These are phyloP conservation scores for Ascochyta pisi DNA, from an alignment of 2,329 filamentous ascomycete genomes.

Conservation along the genomic window DNA sequence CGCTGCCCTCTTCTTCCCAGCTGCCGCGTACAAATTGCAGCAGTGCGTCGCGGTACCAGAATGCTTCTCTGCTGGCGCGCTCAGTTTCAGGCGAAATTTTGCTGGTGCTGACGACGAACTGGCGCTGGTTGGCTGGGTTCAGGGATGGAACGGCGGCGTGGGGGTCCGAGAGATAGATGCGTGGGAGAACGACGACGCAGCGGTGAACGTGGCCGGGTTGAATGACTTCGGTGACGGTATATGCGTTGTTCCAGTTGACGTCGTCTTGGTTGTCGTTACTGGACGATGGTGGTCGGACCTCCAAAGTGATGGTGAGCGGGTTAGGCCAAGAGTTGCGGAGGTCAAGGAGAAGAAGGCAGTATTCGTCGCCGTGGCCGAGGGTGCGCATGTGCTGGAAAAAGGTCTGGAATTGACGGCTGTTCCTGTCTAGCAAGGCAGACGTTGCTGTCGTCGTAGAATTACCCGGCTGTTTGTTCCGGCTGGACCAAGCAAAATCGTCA, in stretches of 20 bases:
- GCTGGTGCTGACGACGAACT: slow-evolving; percentile 86
- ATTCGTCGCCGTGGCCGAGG: slow-evolving; percentile 60
- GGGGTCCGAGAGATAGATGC: slow-evolving; percentile 77
- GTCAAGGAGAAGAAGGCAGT: slow-evolving; percentile 82
- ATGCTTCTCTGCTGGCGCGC: slow-evolving; percentile 77
- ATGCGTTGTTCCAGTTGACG: slow-evolving; percentile 26
- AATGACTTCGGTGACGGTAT: slow-evolving; percentile 53
- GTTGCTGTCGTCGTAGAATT: not conserved
- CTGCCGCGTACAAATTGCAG: slow-evolving; percentile 73
- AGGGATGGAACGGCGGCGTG: slow-evolving; percentile 80
- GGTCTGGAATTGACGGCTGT: slow-evolving; percentile 53
- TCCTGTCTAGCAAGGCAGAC: slow-evolving; percentile 24
- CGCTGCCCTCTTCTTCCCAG: slow-evolving; percentile 68
- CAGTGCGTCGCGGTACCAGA: slow-evolving; percentile 89
- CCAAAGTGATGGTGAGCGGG: slow-evolving; percentile 71
- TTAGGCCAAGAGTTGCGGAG: slow-evolving; percentile 90
- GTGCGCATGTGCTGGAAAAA: slow-evolving; percentile 53
- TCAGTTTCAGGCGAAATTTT: slow-evolving; percentile 82
- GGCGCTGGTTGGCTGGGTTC: slow-evolving; percentile 82
- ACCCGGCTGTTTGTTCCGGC: slow-evolving; percentile 23
- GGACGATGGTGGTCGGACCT: slow-evolving; percentile 47
- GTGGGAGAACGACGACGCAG: slow-evolving; percentile 76
- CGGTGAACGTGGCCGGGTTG: slow-evolving; percentile 71
- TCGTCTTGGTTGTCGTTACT: slow-evolving; percentile 9
- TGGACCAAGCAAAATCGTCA: slow-evolving; percentile 71